Evolutionary conservation across 2,329 filamentous ascomycete genomes (phyloP).

Genomic region (Pseudocercospora cruenta): DNA sequence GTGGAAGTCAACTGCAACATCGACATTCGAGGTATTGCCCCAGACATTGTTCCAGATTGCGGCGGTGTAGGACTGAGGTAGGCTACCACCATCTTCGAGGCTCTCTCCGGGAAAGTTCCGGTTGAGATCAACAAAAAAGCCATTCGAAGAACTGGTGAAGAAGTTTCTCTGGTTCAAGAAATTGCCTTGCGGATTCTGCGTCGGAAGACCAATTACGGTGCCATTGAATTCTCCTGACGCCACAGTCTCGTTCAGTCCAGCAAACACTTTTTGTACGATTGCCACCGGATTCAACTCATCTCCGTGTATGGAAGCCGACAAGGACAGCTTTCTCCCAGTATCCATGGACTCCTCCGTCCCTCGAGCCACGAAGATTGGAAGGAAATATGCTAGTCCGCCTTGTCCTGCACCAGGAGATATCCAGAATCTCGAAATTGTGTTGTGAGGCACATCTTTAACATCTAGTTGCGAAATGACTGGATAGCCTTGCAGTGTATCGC

Average conservation of each 20-base stretch:
- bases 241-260: conserved; percentile 42
- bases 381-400: conserved; percentile 43
- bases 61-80: conserved; percentile 31
- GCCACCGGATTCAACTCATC: conserved; percentile 45
- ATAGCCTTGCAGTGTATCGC: conserved; percentile 28
- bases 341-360: conserved; percentile 43
- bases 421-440: conserved; percentile 43
- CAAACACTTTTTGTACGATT: conserved; percentile 43
- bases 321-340: conserved; percentile 42
- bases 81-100: conserved; percentile 26
- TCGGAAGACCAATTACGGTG: conserved; percentile 44
- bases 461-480: conserved; percentile 35
- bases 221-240: conserved; percentile 29
- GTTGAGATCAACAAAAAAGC: conserved; percentile 59
- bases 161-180: conserved; percentile 46
- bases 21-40: conserved; percentile 44
- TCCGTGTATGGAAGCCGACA: conserved; percentile 45
- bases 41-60: conserved; percentile 46
- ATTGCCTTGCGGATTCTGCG: conserved; percentile 45
- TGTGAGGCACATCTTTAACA: conserved; percentile 42
- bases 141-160: conserved; percentile 43
- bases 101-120: conserved; percentile 65
- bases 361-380: conserved; percentile 45
- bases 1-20: conserved; percentile 45
- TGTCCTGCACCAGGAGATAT: conserved; percentile 44